These are phyloP conservation scores for Kwoniella mangroviensis DNA, from an alignment of 768 basidiomycete genomes.

Conservation along the genomic window DNA sequence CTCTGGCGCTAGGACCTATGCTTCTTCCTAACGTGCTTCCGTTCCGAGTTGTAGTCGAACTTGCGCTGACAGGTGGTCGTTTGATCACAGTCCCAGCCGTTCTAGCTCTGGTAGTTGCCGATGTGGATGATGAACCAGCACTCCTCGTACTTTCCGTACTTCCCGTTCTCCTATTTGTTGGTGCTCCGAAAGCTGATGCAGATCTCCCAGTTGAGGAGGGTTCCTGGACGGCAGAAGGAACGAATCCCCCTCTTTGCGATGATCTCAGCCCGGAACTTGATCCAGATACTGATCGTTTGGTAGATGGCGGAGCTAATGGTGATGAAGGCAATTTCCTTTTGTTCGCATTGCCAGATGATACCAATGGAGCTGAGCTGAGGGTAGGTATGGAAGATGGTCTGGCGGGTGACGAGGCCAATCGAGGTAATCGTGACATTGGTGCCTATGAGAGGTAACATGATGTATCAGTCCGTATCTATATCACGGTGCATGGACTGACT, in stretches of 20 bases:
- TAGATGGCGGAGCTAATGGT: constrained; percentile 26
- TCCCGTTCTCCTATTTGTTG: constrained; percentile 20
- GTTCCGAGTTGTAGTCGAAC: constrained; percentile 17
- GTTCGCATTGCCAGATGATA: constrained; percentile 26
- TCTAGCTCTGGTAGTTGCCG: constrained; percentile 9
- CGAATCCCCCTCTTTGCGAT: constrained; percentile 34
- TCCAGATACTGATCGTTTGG: constrained; percentile 24
- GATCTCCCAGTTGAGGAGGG: constrained; percentile 14
- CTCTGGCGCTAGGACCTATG: constrained; percentile 17
- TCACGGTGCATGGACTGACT: constrained; percentile 10
- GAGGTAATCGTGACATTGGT: constrained; percentile 41
- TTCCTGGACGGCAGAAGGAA: constrained; percentile 34
- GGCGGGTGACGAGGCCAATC: constrained; percentile 38
- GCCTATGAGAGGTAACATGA: constrained; percentile 20
- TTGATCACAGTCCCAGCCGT: constrained; percentile 13
- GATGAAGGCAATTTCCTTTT: constrained; percentile 49
- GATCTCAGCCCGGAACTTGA: constrained; percentile 28
- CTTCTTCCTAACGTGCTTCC: constrained; percentile 30
- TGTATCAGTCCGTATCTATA: too few species aligned
- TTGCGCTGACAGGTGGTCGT: constrained; percentile 30
- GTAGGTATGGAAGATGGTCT: constrained; percentile 40
- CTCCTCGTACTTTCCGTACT: constrained; percentile 23
- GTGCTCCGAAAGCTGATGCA: constrained; percentile 12
- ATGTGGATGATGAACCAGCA: constrained; percentile 10
- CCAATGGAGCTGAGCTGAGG: constrained; percentile 19